Evolutionary conservation across 768 basidiomycete species (phyloP).

Genomic region (Albatrellus ellisii): DNA sequence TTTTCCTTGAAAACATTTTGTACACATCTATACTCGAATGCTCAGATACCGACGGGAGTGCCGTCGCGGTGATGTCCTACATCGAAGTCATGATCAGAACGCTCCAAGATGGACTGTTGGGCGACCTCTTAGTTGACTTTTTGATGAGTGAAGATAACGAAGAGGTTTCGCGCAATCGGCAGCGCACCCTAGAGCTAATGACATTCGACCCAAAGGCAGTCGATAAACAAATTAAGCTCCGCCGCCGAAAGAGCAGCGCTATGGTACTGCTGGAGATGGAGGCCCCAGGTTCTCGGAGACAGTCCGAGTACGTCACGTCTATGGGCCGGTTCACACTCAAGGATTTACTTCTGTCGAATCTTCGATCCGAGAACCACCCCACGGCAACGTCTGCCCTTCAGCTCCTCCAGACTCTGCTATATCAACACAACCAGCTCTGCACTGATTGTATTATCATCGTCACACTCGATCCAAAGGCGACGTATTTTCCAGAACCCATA

Average conservation of each 20-base stretch:
- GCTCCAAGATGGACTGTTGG: constrained; percentile 52
- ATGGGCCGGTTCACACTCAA: constrained; percentile 85
- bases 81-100: constrained; percentile 81
- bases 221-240: constrained; percentile 33
- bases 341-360: constrained; percentile 73
- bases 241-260: constrained; percentile 72
- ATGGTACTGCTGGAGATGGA: constrained; percentile 86
- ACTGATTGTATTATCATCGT: constrained; percentile 60
- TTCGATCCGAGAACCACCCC: constrained; percentile 50
- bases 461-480: constrained; percentile 57
- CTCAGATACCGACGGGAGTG: constrained; percentile 87
- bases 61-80: constrained; percentile 92
- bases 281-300: constrained; percentile 55
- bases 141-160: constrained; percentile 79
- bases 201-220: constrained; percentile 22
- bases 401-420: constrained; percentile 64
- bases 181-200: constrained; percentile 30
- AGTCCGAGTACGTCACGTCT: constrained; percentile 75
- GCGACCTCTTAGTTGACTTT: constrained; percentile 62
- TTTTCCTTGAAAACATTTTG: constrained; percentile 87
- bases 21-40: constrained; percentile 91
- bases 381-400: constrained; percentile 71
- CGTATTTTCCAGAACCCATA: constrained; percentile 55
- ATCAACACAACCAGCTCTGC: constrained; percentile 50
- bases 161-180: constrained; percentile 35